Conservation (phyloP, 2,329 filamentous ascomycete species). For the Canariomyces notabilis region DNA sequence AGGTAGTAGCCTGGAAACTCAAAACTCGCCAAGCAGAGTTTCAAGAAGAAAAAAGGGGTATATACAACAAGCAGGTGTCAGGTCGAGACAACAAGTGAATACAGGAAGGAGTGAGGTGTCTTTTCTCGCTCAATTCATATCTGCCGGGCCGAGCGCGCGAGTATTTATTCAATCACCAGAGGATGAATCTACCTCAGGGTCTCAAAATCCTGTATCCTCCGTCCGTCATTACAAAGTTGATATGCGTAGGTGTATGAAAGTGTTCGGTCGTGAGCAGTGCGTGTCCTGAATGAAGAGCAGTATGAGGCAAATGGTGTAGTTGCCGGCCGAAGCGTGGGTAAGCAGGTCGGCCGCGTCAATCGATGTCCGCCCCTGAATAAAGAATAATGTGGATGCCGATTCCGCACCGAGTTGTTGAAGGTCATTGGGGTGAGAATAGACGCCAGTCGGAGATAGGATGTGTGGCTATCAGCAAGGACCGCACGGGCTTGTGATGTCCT, state of each 20-base stretch:
- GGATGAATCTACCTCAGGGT: background rate
- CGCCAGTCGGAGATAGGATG: too few species aligned
- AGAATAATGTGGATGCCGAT: background rate
- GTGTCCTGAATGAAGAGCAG: background rate
- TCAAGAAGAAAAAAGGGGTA: conserved; percentile 2
- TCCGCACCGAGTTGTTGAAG: background rate
- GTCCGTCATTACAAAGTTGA: conserved; percentile 14
- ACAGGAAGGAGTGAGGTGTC: background rate
- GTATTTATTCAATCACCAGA: background rate
- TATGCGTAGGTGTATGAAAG: conserved; percentile 2
- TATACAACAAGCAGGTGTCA: conserved; percentile 1
- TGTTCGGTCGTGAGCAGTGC: background rate
- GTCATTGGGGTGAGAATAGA: background rate
- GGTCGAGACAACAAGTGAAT: background rate
- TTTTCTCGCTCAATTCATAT: background rate
- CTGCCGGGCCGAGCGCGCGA: background rate
- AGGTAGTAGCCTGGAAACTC: background rate
- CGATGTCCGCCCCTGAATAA: background rate
- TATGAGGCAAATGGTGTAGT: background rate
- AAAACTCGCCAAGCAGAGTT: background rate
- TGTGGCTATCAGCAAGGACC: too few species aligned
- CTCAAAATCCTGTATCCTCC: background rate
- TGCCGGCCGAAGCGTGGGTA: background rate
- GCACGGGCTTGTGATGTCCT: too few species aligned
- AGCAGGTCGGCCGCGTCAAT: background rate